Evolutionary conservation across 345 rosid species (phyloP).

Genomic region (Rhizophora apiculata): DNA sequence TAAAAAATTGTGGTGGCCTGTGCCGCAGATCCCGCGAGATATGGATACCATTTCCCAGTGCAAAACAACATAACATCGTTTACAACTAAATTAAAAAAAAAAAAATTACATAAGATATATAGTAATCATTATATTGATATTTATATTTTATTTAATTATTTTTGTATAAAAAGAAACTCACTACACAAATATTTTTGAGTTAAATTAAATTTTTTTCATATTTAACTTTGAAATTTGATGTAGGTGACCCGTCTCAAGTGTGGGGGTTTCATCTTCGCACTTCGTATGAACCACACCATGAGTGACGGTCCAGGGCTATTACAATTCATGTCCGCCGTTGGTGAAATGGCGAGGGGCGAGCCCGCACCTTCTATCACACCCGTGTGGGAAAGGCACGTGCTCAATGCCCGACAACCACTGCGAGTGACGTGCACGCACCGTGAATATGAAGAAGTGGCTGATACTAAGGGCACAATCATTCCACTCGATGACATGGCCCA

Average conservation of each 20-base stretch:
- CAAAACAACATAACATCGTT: no score
- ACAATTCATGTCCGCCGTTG: slow-evolving; percentile 17
- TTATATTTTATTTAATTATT: no score
- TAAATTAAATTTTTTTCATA: no score
- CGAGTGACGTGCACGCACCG: slow-evolving; percentile 16
- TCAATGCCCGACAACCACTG: slow-evolving; percentile 13
- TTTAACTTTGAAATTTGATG: neutral
- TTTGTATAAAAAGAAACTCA: no score
- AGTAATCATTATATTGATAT: no score
- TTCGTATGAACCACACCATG: slow-evolving; percentile 22
- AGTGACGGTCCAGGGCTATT: slow-evolving; percentile 9
- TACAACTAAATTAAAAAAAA: no score
- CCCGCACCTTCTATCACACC: neutral
- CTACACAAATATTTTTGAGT: no score
- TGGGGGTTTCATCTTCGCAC: slow-evolving; percentile 15
- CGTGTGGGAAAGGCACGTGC: slow-evolving; percentile 23
- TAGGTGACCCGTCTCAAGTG: slow-evolving; percentile 27
- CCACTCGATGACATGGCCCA: slow-evolving; percentile 7
- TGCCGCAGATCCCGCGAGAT: no score
- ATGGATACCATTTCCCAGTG: no score
- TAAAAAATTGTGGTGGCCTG: no score
- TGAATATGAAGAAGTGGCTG: slow-evolving; percentile 7
- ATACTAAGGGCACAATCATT: slow-evolving; percentile 6
- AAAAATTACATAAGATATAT: no score
- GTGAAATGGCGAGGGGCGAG: slow-evolving; percentile 19